Evolutionary conservation across 352 stramenopile genomes (phyloP).

Genomic region (Pythium dissimile): DNA sequence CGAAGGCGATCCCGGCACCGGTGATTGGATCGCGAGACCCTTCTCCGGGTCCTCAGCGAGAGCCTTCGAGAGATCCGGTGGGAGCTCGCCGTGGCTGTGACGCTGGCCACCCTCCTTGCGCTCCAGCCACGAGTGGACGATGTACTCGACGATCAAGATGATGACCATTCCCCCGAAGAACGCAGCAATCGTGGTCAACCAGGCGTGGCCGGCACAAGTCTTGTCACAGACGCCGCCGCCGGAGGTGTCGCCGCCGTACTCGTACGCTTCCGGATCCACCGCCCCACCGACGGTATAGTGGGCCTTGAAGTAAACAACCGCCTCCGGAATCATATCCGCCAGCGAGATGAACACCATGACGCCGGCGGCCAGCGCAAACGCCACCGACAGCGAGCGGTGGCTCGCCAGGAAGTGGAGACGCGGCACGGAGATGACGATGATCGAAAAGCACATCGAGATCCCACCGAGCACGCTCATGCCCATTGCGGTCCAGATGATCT

Average conservation of each 20-base stretch:
- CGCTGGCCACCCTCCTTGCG: conserved; percentile 12
- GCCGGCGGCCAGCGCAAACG: conserved; percentile 68
- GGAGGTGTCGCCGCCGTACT: conserved; percentile 38
- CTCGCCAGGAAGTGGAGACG: conserved; percentile 63
- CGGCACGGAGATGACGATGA: conserved; percentile 65
- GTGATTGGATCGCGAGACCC: conserved; percentile 24
- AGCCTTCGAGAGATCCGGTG: conserved; percentile 21
- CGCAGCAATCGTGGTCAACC: conserved; percentile 44
- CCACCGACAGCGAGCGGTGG: conserved; percentile 48
- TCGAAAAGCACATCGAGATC: conserved; percentile 63
- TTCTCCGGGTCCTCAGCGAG: conserved; percentile 18
- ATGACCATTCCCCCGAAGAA: conserved; percentile 63
- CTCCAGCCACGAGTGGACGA: conserved; percentile 54
- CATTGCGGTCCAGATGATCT: conserved; percentile 59
- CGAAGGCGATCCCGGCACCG: conserved; percentile 13
- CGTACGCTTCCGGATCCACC: conserved; percentile 62
- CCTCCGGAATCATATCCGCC: conserved; percentile 56
- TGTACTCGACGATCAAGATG: conserved; percentile 61
- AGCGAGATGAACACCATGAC: conserved; percentile 82
- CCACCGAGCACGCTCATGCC: conserved; percentile 70
- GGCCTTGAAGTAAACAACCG: conserved; percentile 52
- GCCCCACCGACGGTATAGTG: conserved; percentile 46
- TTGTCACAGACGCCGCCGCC: conserved; percentile 50
- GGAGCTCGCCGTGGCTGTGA: conserved; percentile 30
- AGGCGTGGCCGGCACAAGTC: conserved; percentile 54